Evolutionary conservation across 1,284 basidiomycete genomes (phyloP).

Genomic region (Trametes pubescens): DNA sequence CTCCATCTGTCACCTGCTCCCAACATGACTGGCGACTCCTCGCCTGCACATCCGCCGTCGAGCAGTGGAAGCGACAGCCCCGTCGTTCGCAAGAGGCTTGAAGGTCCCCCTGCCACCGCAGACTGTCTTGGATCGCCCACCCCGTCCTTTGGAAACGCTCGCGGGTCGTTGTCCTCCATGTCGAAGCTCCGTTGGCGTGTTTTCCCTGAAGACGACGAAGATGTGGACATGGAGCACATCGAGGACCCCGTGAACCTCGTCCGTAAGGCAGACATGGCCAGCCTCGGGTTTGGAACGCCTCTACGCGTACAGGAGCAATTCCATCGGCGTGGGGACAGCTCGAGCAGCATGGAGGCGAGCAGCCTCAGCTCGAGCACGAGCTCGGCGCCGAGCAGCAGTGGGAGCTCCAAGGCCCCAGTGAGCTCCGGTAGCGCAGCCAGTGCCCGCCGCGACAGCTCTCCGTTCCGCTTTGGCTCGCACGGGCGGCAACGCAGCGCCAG

Average conservation of each 20-base stretch:
- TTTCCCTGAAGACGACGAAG: constrained; percentile 9
- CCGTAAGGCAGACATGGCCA: neutral
- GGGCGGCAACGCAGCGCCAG: constrained; percentile 21
- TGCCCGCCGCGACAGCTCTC: constrained; percentile 23
- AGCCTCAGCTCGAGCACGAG: neutral
- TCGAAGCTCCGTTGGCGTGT: constrained; percentile 15
- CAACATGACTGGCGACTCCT: constrained; percentile 9
- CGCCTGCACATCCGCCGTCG: constrained; percentile 16
- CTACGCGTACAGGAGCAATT: constrained; percentile 4
- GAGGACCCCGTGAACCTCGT: neutral
- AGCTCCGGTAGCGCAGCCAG: constrained; percentile 13
- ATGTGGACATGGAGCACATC: constrained; percentile 7
- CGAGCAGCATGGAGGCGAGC: constrained; percentile 9
- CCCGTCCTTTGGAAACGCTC: neutral
- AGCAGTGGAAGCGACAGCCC: constrained; percentile 17
- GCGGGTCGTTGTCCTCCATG: neutral
- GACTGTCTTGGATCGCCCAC: constrained; percentile 11
- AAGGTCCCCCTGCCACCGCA: neutral
- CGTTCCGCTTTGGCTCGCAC: constrained; percentile 14
- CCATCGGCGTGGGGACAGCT: constrained; percentile 8
- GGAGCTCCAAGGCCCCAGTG: constrained; percentile 9
- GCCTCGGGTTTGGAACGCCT: constrained; percentile 7
- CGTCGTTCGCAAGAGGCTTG: neutral
- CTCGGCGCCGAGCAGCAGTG: constrained; percentile 15
- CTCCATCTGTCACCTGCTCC: constrained; percentile 17